Evolutionary conservation across 106 monocot species (phyloP).

Genomic region (Apostasia shenzhenica): DNA sequence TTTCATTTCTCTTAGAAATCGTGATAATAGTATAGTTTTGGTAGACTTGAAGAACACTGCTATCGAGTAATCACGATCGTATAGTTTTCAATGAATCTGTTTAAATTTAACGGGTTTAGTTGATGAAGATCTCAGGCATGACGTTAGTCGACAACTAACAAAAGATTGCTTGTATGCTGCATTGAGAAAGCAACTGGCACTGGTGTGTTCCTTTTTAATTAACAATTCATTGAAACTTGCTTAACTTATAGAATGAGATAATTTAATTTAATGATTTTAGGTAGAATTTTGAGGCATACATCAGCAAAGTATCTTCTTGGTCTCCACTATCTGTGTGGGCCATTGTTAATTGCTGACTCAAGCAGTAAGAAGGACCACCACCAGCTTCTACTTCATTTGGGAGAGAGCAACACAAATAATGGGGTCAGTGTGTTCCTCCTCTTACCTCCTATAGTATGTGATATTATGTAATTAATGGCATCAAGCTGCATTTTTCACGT

Average conservation of each 20-base stretch:
- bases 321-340: neutral
- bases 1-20: too few relatives aligned
- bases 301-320: neutral
- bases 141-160: neutral
- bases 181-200: neutral
- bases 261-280: neutral
- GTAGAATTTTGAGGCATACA: neutral
- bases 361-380: constrained; percentile 1
- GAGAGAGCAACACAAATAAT: neutral
- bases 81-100: neutral
- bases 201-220: neutral
- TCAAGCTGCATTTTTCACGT: neutral
- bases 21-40: too few relatives aligned
- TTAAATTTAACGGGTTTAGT: neutral
- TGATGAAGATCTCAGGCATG: constrained; percentile 1
- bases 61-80: too few relatives aligned
- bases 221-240: neutral
- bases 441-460: neutral
- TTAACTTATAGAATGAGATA: neutral
- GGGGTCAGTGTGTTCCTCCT: neutral
- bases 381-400: neutral
- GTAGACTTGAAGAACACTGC: too few relatives aligned
- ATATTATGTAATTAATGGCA: neutral
- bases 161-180: neutral
- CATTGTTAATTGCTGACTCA: neutral